Evolutionary conservation across 257 asterid genomes (phyloP), one percentile per base, ranked within the genome.

Genomic region (Solanum tarijense): DNA sequence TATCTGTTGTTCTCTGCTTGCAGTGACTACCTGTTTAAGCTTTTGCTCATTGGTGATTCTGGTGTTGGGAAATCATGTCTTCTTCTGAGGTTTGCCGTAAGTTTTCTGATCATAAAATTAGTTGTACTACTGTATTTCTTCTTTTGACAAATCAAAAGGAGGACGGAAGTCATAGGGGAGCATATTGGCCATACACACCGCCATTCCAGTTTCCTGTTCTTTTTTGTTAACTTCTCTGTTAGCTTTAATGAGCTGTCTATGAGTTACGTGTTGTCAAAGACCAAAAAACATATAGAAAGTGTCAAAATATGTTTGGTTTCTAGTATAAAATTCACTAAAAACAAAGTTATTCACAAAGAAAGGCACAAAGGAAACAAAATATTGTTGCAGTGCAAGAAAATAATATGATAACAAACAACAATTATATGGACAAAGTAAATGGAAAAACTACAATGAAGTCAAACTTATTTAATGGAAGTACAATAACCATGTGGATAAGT

Each of bases 1-100:
- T 18, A 81, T 9, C 23, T 81, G 27, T 29, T 46, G 68, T 46
- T 46, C 68, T 29, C 62, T 79, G 27, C 29, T 29, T 48, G 85
- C 85, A 81, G 85, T 46, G 85, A 81, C 85, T 81, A 81, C 85
- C 85, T 81, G 39, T 81, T 81, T 81, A 81, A 81, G 68, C 85
- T 81, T 81, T 46, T 81, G 85, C 68, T 81, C 41, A 81, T 81
- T 46, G 85, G 85, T 46, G 85, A 81, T 81, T 81, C 85, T 81
- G 85, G 85, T 3, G 85, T 81, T 81, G 85, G 85, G 85, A 81
- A 81, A 81, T 81, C 85, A 81, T 81, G 85, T 81, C 85, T 81
- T 46, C 85, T 81, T 81, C 68, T 81, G 85, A 81, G 85, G 85
- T 81, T 81, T 81, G 85, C 85, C 1, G 85, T 81, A 81, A 81